Evolutionary conservation across 1,284 basidiomycete genomes (phyloP), one percentile per base, ranked within the genome.

Genomic region (Microbotryomycetes sp.): DNA sequence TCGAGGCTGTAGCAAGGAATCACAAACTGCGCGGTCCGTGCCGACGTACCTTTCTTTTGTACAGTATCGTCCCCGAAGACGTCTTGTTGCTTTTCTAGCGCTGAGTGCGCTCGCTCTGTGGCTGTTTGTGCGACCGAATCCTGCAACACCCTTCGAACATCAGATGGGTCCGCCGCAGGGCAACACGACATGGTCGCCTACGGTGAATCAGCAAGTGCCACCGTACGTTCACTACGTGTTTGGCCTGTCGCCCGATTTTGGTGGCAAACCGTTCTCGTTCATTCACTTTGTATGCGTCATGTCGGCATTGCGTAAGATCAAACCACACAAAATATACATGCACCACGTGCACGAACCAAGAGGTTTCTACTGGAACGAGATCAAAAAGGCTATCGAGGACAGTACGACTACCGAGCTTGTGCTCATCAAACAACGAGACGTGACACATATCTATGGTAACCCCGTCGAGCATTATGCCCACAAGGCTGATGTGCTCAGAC

Each of bases 401-500:
- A 55, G 28, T 7, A 35, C 45, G 28, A 21, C 23, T 35, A 65
- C 63, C 1, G 35, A 51, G 35, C 48, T 67, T 35, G 48, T 48
- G 35, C 30, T 67, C 52, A 51, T 66, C 4, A 56, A 52, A 45
- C 57, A 66, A 55, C 24, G 66, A 28, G 59, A 68, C 26, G 62
- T 71, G 16, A 59, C 52, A 4, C 49, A 56, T 15, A 62, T 71
- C 27, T 69, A 62, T 59, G 76, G 74, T 5, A 70, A 67, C n/a
- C 30, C 45, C 21, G 64, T 71, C 5, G 63, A 58, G 49, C 67
- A 71, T 23, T 76, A 71, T 56, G 76, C 76, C 1, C 76, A 77
- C 66, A 77, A 76, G 66, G 76, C 76, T 6, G 77, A 78, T 61
- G 74, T 78, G 27, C 66, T 77, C 24, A 67, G 76, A 4, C 55